Evolutionary conservation across 805 yeast species (phyloP), one percentile per base, ranked within the genome.

Genomic region (Yamadazyma tumulicola): DNA sequence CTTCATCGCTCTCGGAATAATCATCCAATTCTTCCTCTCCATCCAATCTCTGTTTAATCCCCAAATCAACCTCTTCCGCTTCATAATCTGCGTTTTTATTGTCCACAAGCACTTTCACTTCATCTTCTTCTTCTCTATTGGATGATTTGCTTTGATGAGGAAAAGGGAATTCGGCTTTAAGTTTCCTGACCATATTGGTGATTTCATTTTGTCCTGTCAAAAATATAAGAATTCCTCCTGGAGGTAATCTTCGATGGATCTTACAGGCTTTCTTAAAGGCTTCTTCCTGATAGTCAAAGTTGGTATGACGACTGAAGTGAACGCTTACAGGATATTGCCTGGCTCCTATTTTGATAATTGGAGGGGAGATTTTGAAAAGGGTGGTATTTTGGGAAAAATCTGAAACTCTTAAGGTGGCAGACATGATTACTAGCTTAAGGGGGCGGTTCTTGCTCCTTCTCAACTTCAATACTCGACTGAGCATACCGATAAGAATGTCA

Each of bases 141-240:
- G 11, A 8, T 20, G 23, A 9, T 24, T 24, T 12, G 14, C 6
- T 7, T 25, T 51, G 55, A 16, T 54, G 45, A 14, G 64, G 59
- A 37, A 72, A 68, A 2, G 93, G 91, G 51, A 83, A 89, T 39
- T 83, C 81, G 28, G 69, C 64, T 39, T 82, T 70, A 30, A 93
- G 64, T 41, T 67, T 73, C 42, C 79, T 81, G 9, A 89, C 95
- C 58, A 87, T 70, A 6, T 76, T 74, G 12, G 74, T 73, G 52
- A 93, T 94, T 56, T 93, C 99, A 45, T 84, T 84, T 53, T 89
- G 96, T 49, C 99, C 97, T 0, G 98, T 93, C 57, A 94, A 62
- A 54, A 93, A 93, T 3, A 93, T 72, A 39, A 93, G 70, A 26
- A 93, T 93, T 2, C 95, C 96, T 19, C 99, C 99, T 3, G 87